Base-by-base conservation (phyloP, 2,329 filamentous ascomycete species). In the Penicillium sumatraense region DNA sequence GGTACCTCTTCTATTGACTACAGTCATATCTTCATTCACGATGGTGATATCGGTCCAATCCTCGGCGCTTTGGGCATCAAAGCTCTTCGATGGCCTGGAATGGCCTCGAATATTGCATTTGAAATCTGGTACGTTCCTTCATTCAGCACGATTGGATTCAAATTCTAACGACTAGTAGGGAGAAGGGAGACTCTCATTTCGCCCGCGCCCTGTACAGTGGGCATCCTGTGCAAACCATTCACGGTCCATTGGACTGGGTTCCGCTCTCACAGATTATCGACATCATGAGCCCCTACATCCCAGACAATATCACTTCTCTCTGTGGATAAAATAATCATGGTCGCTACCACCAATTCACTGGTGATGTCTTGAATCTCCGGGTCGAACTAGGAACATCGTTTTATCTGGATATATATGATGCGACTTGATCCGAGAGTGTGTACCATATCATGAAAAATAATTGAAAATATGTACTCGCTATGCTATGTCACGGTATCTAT, bases 51-150 rank as follows among this genome's bases (percentile, higher is more conserved):
- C 3, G 72, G 72, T 7, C 73, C 72, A 8, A 53, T 74, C 3
- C 52, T 74, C 8, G 72, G 72, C 3, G 63, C 73, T 2, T 27
- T 76, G 36, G 73, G 73, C 0, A 75, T 75, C 20, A 62, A 63
- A 7, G 62, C 61, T 11, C 61, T 76, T 13, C 68, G 73, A n/a
- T 76, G 73, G 73, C 73, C 73, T 1, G 73, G 66, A 1, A 76
- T 76, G 72, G 73, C 57, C 16, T 70, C 71, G 0, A 76, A 75
- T 29, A 63, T 75, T 57, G 73, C 72, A 2, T 65, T 76, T 51
- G 73, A 75, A 50, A 56, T 76, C 48, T 76, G 73, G 73, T 73
- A 62, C 50, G 67, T 54, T 24, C 44, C 6, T 33, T 14, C 5
- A 14, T 5, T 9, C 1, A 2, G 9, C 27, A 10, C 11, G 6